Base-by-base conservation (phyloP, 345 rosid species). In the Toxicodendron radicans region DNA sequence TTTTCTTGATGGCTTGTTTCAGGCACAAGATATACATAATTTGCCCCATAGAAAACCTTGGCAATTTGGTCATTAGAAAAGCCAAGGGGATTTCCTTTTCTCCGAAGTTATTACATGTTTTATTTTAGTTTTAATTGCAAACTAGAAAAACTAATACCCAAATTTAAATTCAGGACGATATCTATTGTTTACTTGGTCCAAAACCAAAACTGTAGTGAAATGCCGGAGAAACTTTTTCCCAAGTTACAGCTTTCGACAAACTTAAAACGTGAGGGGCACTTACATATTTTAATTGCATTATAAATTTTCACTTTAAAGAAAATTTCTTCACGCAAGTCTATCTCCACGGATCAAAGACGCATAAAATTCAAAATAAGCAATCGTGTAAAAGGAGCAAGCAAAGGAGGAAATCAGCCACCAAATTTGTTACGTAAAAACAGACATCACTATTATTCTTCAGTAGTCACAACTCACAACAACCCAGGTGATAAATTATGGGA, bases 391-490 rank as follows among this genome's bases (percentile, higher is more conserved):
- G 30, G 32, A 52, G 38, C 20, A 45, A 63, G 56, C 38, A 18
- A 12, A 18, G 4, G 21, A 17, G 54, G 11, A 4, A 59, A 30
- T 32, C 57, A 35, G 51, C 66, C 68, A 61, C 59, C 51, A 59
- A 54, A 8, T 20, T 45, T 7, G 18, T 54, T 35, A 4, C 1
- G 58, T 14, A 53, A 45, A 64, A 65, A 66, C 38, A 52, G 61
- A 54, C 17, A 10, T 17, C 38, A 70, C 41, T 71, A 14, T 52
- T 43, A 38, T 48, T 27, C 21, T 74, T 45, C 63, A 43, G 62
- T 16, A 16, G 58, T 43, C 77, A 78, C 75, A n/a, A n/a, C n/a
- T n/a, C n/a, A n/a, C n/a, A 64, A 59, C 68, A 69, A 75, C 43
- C 73, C 27, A 65, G 30, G 23, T 17, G 21, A 61, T 12, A 14